Evolutionary conservation across 2,329 filamentous ascomycete genomes (phyloP).

Genomic region (Annulohypoxylon truncatum): DNA sequence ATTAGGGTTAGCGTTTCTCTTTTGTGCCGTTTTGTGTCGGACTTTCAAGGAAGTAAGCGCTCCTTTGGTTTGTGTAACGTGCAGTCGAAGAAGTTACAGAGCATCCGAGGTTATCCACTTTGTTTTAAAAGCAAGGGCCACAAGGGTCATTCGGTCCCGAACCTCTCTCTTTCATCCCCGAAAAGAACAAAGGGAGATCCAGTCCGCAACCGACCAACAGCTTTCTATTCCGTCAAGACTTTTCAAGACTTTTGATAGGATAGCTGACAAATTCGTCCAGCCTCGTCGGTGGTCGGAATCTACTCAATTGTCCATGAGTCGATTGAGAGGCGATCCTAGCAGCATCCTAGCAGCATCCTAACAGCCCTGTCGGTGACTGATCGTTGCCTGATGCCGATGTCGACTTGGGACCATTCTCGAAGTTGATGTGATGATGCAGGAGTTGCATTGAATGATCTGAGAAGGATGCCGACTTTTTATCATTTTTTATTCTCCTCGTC

Average conservation of each 20-base stretch:
- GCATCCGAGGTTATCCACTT: neutral
- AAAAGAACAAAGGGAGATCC: slow-evolving; percentile 16
- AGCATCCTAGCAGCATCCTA: neutral
- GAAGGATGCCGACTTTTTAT: slow-evolving; percentile 10
- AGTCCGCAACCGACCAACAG: slow-evolving; percentile 9
- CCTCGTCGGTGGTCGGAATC: slow-evolving; percentile 30
- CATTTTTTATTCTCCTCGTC: neutral
- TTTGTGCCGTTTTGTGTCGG: slow-evolving; percentile 7
- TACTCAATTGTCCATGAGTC: slow-evolving; percentile 10
- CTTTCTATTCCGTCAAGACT: neutral
- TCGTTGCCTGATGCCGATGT: slow-evolving; percentile 10
- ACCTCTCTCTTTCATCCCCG: slow-evolving; percentile 6
- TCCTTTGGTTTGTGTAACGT: neutral
- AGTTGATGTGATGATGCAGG: slow-evolving; percentile 21
- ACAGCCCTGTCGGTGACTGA: slow-evolving; percentile 24
- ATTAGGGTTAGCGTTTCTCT: neutral
- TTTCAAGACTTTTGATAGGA: slow-evolving; percentile 1
- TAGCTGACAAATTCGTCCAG: neutral
- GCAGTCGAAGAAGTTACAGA: neutral
- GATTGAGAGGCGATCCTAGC: neutral
- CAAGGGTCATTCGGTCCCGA: slow-evolving; percentile 20
- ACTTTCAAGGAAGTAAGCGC: slow-evolving; percentile 5
- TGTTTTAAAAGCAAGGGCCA: neutral
- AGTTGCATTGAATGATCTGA: slow-evolving; percentile 7
- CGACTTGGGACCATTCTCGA: neutral